Evolutionary conservation across 768 basidiomycete species (phyloP).

Genomic region (Cytidiella melzeri): DNA sequence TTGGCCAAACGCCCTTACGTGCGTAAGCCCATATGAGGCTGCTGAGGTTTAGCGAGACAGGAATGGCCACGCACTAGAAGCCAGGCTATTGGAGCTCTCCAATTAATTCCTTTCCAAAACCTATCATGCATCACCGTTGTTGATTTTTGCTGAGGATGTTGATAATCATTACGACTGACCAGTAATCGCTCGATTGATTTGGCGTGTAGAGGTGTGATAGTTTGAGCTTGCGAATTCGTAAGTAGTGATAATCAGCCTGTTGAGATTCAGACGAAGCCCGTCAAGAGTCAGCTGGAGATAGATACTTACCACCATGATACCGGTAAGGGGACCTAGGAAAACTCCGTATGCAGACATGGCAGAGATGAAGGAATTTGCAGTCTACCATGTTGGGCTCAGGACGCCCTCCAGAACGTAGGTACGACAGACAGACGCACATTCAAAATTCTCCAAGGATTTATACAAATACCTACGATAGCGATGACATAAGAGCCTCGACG

Average conservation of each 20-base stretch:
- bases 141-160: not conserved
- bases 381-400: slow-evolving; percentile 4
- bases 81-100: slow-evolving; percentile 23
- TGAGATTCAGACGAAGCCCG: not conserved
- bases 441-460: slow-evolving; percentile 28
- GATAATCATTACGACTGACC: slow-evolving; percentile 13
- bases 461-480: slow-evolving; percentile 24
- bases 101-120: slow-evolving; percentile 22
- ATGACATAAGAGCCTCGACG: slow-evolving; percentile 28
- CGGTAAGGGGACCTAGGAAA: slow-evolving; percentile 27
- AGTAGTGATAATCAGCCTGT: slow-evolving; percentile 25
- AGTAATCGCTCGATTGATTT: slow-evolving; percentile 23
- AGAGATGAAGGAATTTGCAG: slow-evolving; percentile 23
- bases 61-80: slow-evolving; percentile 17
- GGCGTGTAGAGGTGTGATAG: slow-evolving; percentile 26
- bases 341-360: slow-evolving; percentile 28
- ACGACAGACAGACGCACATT: slow-evolving; percentile 23
- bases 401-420: slow-evolving; percentile 2
- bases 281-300: not conserved
- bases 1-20: slow-evolving; percentile 26
- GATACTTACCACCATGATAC: slow-evolving; percentile 26
- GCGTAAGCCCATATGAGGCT: not conserved
- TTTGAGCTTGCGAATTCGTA: slow-evolving; percentile 23
- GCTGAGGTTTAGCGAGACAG: not conserved
- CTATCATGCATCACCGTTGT: not conserved